Evolutionary conservation across 768 basidiomycete species (phyloP), one percentile per base, ranked within the genome.

Genomic region (Leucocoprinus leucothites): DNA sequence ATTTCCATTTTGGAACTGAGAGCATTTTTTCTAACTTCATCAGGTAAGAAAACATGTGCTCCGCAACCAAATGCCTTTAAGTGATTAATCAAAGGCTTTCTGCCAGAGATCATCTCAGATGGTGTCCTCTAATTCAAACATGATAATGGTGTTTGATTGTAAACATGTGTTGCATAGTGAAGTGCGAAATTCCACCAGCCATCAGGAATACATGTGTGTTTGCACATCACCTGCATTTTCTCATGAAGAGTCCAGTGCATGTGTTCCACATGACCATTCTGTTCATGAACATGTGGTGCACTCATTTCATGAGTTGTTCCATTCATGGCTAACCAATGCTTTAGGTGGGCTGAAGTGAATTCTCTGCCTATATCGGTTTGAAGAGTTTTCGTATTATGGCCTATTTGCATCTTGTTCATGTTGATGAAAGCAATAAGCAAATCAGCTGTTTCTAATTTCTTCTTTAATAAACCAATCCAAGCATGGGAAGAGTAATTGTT

Each of bases 51-150:
- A 5, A 66, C 57, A 58, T 60, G 67, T 3, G 64, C 67, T 26
- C 61, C 59, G 35, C 58, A 61, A 35, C 68, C 66, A 58, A 71
- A 71, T 38, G 63, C 63, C 18, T 56, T 24, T 18, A 68, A 49
- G 31, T 65, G 59, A 16, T 61, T 56, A 9, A 68, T 53, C 40
- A 67, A 47, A 24, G 68, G 69, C 43, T 63, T 64, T 7, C 57
- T 45, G 0, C 53, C 55, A 14, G 21, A 28, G 58, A 61, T 63
- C 8, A 57, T 52, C 53, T 69, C 60, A n/a, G 59, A 61, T 1
- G 66, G 64, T 11, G 67, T 71, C 26, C 53, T 53, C 19, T 57
- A 60, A 2, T 67, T 42, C 1, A 69, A 51, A 1, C 58, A 47
- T 16, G 40, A 26, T 14, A 60, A 68, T 60, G 67, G 38, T 58